Percentiles rank a stretch among this genome's conserved stretches.
Conservation (phyloP, 768 basidiomycete genomes). For the Cyclocybe cylindracea region DNA sequence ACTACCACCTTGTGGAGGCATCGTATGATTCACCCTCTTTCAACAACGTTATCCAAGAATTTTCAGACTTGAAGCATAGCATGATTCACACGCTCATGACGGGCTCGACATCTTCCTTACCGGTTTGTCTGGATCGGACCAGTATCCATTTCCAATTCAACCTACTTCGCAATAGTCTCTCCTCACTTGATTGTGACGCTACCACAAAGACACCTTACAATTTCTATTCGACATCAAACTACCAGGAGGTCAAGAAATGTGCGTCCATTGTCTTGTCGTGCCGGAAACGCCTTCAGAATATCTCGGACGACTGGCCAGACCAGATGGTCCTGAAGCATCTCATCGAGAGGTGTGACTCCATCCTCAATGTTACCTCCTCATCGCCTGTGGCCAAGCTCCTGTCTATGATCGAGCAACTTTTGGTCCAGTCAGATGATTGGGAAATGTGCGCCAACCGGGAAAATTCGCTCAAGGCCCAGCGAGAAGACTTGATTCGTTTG, state of each 20-base stretch:
- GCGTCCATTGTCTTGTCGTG: constrained; percentile 52
- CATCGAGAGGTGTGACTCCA: constrained; percentile 62
- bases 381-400: constrained; percentile 84
- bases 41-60: constrained; percentile 11
- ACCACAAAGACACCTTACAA: constrained; percentile 43
- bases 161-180: constrained; percentile 40
- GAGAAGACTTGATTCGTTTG: constrained; percentile 62
- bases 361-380: constrained; percentile 60
- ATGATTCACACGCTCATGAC: constrained; percentile 34
- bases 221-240: constrained; percentile 83
- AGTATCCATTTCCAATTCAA: constrained; percentile 54
- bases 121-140: constrained; percentile 48
- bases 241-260: constrained; percentile 67
- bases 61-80: constrained; percentile 32
- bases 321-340: constrained; percentile 96
- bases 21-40: not conserved
- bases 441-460: constrained; percentile 93
- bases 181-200: constrained; percentile 10
- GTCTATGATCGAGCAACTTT: constrained; percentile 79
- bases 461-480: constrained; percentile 74
- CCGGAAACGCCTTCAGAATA: constrained; percentile 46
- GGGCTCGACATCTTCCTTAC: constrained; percentile 28
- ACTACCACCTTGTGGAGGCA: constrained; percentile 36
- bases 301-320: constrained; percentile 90
- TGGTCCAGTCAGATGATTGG: constrained; percentile 93